Evolutionary conservation across 805 yeast genomes (phyloP).

Genomic region (Candida sakaeoensis): DNA sequence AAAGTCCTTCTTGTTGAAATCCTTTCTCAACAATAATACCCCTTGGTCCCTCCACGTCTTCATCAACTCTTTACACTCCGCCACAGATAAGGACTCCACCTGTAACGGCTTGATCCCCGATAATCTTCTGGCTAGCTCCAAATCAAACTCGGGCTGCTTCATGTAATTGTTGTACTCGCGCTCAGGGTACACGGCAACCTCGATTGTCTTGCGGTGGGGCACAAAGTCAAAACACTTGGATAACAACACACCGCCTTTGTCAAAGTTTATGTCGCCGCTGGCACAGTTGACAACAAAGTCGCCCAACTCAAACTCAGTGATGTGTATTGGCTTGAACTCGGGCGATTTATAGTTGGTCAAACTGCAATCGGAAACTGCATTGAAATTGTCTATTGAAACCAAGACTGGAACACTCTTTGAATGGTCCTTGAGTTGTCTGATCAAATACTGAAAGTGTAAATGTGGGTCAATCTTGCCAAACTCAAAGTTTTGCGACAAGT

Average conservation of each 20-base stretch:
- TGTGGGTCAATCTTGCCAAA: conserved; percentile 38
- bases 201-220: conserved; percentile 48
- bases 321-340: conserved; percentile 52
- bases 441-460: conserved; percentile 48
- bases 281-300: conserved; percentile 50
- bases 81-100: conserved; percentile 26
- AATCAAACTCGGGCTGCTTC: conserved; percentile 47
- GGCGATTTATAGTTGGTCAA: conserved; percentile 58
- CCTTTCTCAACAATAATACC: conserved; percentile 30
- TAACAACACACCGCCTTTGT: conserved; percentile 61
- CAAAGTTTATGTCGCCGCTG: conserved; percentile 50
- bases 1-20: conserved; percentile 23
- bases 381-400: conserved; percentile 72
- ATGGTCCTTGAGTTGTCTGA: conserved; percentile 48
- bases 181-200: conserved; percentile 51
- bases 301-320: conserved; percentile 62
- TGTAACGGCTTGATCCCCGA: conserved; percentile 26
- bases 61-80: conserved; percentile 28
- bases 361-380: conserved; percentile 54
- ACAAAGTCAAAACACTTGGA: conserved; percentile 58
- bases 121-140: conserved; percentile 49
- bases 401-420: conserved; percentile 56
- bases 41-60: conserved; percentile 30
- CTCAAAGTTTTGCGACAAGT: conserved; percentile 36
- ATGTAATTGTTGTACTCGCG: conserved; percentile 40